Conservation (phyloP, 2,329 filamentous ascomycete genomes). For the Fonsecaea erecta region DNA sequence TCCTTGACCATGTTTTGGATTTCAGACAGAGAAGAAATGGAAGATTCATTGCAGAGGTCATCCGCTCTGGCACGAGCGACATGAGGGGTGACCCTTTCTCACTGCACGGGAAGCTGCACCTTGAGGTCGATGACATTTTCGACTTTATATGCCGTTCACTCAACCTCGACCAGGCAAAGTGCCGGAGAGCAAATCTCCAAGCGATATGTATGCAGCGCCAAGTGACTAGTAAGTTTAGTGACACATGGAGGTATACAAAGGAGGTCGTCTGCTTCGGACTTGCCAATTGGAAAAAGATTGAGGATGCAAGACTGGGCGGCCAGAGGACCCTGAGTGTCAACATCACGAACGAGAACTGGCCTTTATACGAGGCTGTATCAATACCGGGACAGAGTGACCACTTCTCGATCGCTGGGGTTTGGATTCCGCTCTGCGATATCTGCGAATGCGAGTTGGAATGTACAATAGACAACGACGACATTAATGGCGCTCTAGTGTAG, state of each 20-base stretch:
- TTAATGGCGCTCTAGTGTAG: neutral
- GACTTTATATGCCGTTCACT: neutral
- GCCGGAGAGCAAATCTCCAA: neutral
- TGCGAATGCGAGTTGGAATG: neutral
- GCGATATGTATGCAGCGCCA: neutral
- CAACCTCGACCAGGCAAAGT: neutral
- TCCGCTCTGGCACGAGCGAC: neutral
- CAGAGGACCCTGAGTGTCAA: neutral
- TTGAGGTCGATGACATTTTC: neutral
- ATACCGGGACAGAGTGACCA: neutral
- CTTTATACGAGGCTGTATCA: neutral
- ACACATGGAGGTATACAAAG: neutral
- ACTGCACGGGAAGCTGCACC: neutral
- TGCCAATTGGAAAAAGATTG: neutral
- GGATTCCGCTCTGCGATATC: neutral
- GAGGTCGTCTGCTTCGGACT: neutral
- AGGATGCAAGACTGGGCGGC: neutral
- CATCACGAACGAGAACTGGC: neutral
- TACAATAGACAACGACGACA: neutral
- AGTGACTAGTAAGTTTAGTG: neutral
- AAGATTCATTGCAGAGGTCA: neutral
- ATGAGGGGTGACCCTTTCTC: neutral
- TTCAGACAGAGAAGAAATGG: too few species aligned
- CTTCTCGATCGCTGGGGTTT: neutral
- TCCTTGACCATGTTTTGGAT: too few species aligned